Conservation (phyloP, 257 asterid species). For the Plantago major region DNA sequence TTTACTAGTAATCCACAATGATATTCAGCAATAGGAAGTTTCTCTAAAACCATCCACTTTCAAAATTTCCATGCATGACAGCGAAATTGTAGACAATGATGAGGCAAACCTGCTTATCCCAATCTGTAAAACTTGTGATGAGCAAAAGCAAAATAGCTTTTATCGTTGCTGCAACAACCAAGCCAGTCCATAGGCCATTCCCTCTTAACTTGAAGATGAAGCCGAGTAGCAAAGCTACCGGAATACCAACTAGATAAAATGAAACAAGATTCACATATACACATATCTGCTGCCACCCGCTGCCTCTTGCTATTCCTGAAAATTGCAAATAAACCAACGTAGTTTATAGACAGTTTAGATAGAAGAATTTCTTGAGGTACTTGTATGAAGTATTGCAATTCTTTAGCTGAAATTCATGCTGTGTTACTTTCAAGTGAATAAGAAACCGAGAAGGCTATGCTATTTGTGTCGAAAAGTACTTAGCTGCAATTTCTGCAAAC, state of each 20-base stretch:
- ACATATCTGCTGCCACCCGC: conserved; percentile 53
- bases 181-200: conserved; percentile 48
- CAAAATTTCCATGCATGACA: not conserved
- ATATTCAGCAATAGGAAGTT: not conserved
- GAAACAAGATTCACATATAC: conserved; percentile 41
- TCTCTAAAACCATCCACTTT: not conserved
- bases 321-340: not conserved
- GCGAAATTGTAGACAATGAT: not conserved
- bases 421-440: no score
- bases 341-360: not conserved
- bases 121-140: conserved; percentile 38
- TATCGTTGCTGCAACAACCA: conserved; percentile 30
- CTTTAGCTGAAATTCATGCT: no score
- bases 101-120: conserved; percentile 35
- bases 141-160: conserved; percentile 33
- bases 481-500: no score
- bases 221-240: conserved; percentile 29
- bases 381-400: not conserved
- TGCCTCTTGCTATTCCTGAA: conserved; percentile 48
- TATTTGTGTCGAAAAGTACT: no score
- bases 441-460: no score
- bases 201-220: conserved; percentile 30
- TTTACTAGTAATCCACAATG: not conserved
- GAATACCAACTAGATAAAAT: conserved; percentile 38
- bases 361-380: not conserved